Percentiles rank a stretch among this genome's conserved stretches.
phyloP scores from a whole-genome alignment of 495 filamentous ascomycete species.

The Cercophora newfieldiana region DNA sequence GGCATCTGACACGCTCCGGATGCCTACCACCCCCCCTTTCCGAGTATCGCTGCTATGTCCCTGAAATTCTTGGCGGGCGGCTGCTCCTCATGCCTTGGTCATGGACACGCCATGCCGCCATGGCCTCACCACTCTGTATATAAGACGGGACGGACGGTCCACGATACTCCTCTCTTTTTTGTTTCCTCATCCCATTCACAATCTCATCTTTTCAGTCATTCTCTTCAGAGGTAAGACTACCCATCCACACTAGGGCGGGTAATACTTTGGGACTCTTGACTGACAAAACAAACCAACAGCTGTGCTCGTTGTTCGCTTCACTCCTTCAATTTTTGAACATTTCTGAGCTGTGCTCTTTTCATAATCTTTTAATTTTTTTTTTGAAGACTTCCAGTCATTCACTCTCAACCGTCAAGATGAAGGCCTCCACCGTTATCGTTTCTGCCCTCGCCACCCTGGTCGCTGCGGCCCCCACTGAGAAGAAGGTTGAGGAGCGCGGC shows the following conservation, averaged over 20 bases:
- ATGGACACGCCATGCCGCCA: constrained; percentile 24
- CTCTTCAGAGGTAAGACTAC: constrained; percentile 47
- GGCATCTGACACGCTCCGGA: constrained; percentile 51
- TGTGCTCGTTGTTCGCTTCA: constrained; percentile 54
- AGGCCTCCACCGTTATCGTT: constrained; percentile 43
- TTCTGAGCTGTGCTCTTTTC: constrained; percentile 52
- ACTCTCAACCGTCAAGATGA: constrained; percentile 42
- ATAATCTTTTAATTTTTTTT: constrained; percentile 46
- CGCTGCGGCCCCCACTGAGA: constrained; percentile 36
- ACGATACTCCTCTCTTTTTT: constrained; percentile 27
- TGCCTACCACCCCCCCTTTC: constrained; percentile 40
- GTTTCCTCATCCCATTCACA: constrained; percentile 43
- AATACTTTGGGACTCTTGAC: neutral
- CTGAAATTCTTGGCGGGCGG: constrained; percentile 43
- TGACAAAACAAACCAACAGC: constrained; percentile 29
- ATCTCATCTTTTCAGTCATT: constrained; percentile 30
- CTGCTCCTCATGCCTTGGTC: constrained; percentile 38
- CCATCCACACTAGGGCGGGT: neutral
- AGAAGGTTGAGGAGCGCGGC: constrained; percentile 26
- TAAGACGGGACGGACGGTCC: constrained; percentile 35
- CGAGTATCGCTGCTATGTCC: constrained; percentile 37
- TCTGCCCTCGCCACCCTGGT: constrained; percentile 43
- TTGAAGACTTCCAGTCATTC: constrained; percentile 23
- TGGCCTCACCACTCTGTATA: constrained; percentile 34
- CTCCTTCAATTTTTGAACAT: constrained; percentile 46